Percentiles rank a stretch among this genome's conserved stretches.
phyloP scores from a whole-genome alignment of 1,139 yeast species.

The Geotrichum cucujoidarum region DNA sequence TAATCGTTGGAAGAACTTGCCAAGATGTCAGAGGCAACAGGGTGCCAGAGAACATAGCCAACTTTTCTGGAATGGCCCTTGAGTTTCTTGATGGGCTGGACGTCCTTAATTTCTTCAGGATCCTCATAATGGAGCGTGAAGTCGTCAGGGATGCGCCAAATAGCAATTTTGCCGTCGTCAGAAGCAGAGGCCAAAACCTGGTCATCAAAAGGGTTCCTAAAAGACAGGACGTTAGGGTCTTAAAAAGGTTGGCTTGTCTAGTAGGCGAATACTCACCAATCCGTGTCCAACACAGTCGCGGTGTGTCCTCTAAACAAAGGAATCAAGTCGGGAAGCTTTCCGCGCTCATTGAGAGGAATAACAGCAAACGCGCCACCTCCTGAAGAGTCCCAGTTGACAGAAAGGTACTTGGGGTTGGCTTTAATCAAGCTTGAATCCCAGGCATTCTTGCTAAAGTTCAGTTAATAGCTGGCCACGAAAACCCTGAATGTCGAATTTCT shows the following conservation, averaged over 20 bases:
- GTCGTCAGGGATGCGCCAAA: conserved; percentile 83
- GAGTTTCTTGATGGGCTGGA: conserved; percentile 63
- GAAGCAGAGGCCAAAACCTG: conserved; percentile 75
- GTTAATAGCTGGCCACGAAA: not conserved
- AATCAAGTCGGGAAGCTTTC: conserved; percentile 92
- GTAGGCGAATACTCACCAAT: conserved; percentile 41
- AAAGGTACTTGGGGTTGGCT: conserved; percentile 74
- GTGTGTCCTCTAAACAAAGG: conserved; percentile 94
- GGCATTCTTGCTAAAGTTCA: conserved; percentile 66
- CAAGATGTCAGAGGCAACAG: conserved; percentile 76
- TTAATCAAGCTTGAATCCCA: conserved; percentile 91
- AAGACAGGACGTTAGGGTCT: not conserved
- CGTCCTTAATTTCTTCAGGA: conserved; percentile 61
- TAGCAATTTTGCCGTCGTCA: conserved; percentile 82
- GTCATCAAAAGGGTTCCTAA: conserved; percentile 70
- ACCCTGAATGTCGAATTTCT: conserved; percentile 10
- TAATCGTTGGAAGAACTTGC: conserved; percentile 91
- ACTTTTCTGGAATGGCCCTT: conserved; percentile 90
- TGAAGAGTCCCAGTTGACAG: conserved; percentile 89
- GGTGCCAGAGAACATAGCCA: conserved; percentile 89
- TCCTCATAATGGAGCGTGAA: conserved; percentile 49
- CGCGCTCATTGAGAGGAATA: conserved; percentile 76
- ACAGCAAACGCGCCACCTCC: conserved; percentile 98
- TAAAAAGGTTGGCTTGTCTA: conserved; percentile 21
- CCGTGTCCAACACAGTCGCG: conserved; percentile 91